Percentiles rank a stretch among this genome's conserved stretches.
These are phyloP conservation scores for Candida ascalaphidarum DNA, from an alignment of 805 yeast species.

Conservation along the genomic window DNA sequence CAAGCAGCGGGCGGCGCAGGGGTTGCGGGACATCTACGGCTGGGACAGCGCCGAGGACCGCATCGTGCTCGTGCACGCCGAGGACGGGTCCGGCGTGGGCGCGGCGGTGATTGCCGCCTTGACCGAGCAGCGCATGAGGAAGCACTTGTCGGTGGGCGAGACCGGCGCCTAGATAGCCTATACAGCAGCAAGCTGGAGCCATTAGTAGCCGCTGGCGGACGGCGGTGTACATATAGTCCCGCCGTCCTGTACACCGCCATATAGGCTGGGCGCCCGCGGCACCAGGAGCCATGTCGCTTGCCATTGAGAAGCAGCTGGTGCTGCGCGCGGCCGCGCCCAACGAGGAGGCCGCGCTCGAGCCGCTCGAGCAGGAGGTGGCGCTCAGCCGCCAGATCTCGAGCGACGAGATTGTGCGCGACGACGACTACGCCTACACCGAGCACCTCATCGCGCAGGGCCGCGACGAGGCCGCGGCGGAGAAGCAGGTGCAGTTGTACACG, in stretches of 20 bases:
- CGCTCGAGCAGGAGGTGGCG: not conserved
- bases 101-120: slow-evolving; percentile 97
- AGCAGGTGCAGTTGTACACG: slow-evolving; percentile 1
- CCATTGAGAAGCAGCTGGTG: too few species aligned
- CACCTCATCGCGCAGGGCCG: slow-evolving; percentile 13
- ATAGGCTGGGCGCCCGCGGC: too few species aligned
- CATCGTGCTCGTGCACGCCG: slow-evolving; percentile 80
- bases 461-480: slow-evolving; percentile 9
- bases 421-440: slow-evolving; percentile 20
- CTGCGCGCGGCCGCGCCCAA: too few species aligned
- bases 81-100: slow-evolving; percentile 98
- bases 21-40: slow-evolving; percentile 79
- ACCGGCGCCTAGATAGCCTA: slow-evolving; percentile 1
- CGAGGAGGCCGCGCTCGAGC: not conserved
- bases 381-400: slow-evolving; percentile 18
- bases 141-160: slow-evolving; percentile 61
- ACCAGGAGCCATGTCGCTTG: too few species aligned
- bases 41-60: slow-evolving; percentile 69
- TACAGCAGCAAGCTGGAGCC: not conserved
- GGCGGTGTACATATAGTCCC: not conserved
- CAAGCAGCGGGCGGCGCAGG: slow-evolving; percentile 81
- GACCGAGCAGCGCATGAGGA: slow-evolving; percentile 68
- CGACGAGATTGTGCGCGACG: slow-evolving; percentile 19
- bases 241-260: too few species aligned
- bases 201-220: not conserved